These are phyloP conservation scores for Paramecium primaurelia DNA, from an alignment of 73 alveolate species.

Conservation along the genomic window DNA sequence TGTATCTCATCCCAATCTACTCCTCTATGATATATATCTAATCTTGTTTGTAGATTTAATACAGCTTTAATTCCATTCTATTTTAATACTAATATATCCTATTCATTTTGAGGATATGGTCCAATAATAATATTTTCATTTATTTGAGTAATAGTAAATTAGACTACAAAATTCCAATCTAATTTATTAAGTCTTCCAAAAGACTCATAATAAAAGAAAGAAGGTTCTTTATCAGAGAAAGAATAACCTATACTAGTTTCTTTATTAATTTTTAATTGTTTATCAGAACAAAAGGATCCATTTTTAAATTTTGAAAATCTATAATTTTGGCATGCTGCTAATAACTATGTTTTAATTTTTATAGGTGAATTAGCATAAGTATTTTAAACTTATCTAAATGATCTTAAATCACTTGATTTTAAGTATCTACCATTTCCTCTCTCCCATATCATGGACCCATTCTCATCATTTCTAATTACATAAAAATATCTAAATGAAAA, in stretches of 20 bases:
- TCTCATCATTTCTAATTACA: constrained; percentile 25
- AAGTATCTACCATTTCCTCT: constrained; percentile 36
- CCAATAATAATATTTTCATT: constrained; percentile 69
- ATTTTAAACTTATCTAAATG: background rate
- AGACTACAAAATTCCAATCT: constrained; percentile 67
- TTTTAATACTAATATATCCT: constrained; percentile 55
- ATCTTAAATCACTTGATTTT: background rate
- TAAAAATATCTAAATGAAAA: constrained; percentile 13
- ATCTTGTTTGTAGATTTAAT: constrained; percentile 66
- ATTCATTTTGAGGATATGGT: constrained; percentile 68
- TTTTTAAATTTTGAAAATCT: background rate
- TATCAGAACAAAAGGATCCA: constrained; percentile 25
- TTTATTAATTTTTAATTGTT: background rate
- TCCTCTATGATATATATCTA: constrained; percentile 63
- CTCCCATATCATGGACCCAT: constrained; percentile 16
- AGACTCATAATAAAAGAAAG: constrained; percentile 20
- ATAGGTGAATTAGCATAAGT: background rate
- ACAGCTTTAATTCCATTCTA: constrained; percentile 60
- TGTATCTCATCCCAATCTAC: constrained; percentile 54
- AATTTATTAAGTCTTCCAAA: constrained; percentile 33
- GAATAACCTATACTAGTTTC: background rate
- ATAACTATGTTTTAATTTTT: background rate
- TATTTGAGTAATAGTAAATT: constrained; percentile 60
- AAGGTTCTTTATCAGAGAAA: background rate
- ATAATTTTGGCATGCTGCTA: background rate